Evolutionary conservation across 768 basidiomycete genomes (phyloP).

Genomic region (Roridomyces roridus): DNA sequence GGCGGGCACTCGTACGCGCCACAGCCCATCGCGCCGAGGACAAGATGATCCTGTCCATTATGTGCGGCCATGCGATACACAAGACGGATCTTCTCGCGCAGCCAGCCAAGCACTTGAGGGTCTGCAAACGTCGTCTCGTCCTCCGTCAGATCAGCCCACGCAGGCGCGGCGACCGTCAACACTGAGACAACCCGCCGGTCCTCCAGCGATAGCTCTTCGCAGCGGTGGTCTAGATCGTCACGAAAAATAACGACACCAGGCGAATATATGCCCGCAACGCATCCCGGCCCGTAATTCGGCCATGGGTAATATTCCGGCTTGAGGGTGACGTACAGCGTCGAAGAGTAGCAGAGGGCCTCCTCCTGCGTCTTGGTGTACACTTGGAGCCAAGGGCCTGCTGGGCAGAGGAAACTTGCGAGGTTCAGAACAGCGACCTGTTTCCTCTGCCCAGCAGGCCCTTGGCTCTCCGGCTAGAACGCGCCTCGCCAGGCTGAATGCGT

Average conservation of each 20-base stretch:
- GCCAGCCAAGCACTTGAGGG: slow-evolving; percentile 35
- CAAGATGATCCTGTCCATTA: slow-evolving; percentile 40
- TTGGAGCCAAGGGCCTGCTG: slow-evolving; percentile 19
- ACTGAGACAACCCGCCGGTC: slow-evolving; percentile 48
- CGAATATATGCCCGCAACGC: slow-evolving; percentile 48
- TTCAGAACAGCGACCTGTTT: slow-evolving; percentile 46
- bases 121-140: slow-evolving; percentile 30
- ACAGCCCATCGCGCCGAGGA: slow-evolving; percentile 54
- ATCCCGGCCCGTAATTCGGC: slow-evolving; percentile 51
- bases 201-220: slow-evolving; percentile 36
- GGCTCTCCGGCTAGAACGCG: no score
- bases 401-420: slow-evolving; percentile 43
- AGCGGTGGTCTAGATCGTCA: slow-evolving; percentile 50
- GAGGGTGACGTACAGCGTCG: slow-evolving; percentile 50
- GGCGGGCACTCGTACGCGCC: slow-evolving; percentile 51
- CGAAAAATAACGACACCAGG: slow-evolving; percentile 55
- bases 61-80: slow-evolving; percentile 50
- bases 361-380: slow-evolving; percentile 32
- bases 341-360: slow-evolving; percentile 56
- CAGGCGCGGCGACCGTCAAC: slow-evolving; percentile 51
- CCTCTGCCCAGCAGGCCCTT: slow-evolving; percentile 26
- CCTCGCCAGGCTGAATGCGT: no score
- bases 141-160: slow-evolving; percentile 35
- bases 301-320: slow-evolving; percentile 50
- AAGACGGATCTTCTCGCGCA: slow-evolving; percentile 49